phyloP scores from a whole-genome alignment of 2,329 filamentous ascomycete genomes.

The Penicillium sp. region DNA sequence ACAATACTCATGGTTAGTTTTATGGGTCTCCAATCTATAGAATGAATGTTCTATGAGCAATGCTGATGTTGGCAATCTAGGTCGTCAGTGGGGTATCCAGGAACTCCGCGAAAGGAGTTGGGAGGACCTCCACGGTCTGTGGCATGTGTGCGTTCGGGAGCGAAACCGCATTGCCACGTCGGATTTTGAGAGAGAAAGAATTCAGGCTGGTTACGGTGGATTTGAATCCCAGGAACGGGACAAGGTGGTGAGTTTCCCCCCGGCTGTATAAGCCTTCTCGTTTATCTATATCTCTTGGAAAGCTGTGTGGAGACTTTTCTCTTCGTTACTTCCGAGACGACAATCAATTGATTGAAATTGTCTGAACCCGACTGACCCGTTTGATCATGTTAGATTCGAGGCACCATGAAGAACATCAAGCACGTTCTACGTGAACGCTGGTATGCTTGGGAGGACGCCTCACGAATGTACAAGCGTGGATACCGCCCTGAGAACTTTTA shows the following conservation, averaged over 20 bases:
- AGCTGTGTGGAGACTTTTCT: too few species aligned
- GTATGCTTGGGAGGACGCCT: conserved; percentile 67
- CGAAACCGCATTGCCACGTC: conserved; percentile 84
- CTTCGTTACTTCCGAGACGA: background rate
- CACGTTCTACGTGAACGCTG: conserved; percentile 82
- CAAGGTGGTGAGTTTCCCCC: conserved; percentile 56
- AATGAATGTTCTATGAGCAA: background rate
- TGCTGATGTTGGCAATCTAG: conserved; percentile 36
- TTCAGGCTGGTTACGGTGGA: conserved; percentile 71
- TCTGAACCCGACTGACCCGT: background rate
- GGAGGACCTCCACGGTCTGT: conserved; percentile 87
- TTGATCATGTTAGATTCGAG: conserved; percentile 57
- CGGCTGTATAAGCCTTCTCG: background rate
- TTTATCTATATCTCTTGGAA: background rate
- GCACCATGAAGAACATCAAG: conserved; percentile 79
- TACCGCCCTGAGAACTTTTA: conserved; percentile 33
- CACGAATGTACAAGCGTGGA: conserved; percentile 36
- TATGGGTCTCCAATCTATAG: background rate
- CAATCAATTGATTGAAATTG: background rate
- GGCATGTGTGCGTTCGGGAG: conserved; percentile 93
- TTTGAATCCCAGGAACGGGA: conserved; percentile 65
- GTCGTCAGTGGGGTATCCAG: conserved; percentile 77
- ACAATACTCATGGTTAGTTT: conserved; percentile 62
- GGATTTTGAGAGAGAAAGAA: conserved; percentile 63
- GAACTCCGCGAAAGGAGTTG: conserved; percentile 88